Percentiles rank a stretch among this genome's conserved stretches.
These are phyloP conservation scores for Bretschneidera sinensis DNA, from an alignment of 345 rosid genomes.

Conservation along the genomic window DNA sequence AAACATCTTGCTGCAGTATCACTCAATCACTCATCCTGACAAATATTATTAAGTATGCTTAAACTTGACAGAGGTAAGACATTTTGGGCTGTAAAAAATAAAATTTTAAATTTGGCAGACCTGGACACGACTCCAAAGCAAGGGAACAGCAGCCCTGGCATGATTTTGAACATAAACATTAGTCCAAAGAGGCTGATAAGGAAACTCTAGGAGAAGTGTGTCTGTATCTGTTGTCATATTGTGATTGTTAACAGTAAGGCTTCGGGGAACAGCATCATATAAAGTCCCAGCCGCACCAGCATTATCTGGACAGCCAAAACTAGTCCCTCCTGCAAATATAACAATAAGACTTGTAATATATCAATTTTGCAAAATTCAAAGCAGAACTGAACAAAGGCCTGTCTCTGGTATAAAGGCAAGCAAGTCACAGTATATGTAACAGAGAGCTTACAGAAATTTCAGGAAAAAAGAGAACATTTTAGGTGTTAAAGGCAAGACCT, in stretches of 20 bases:
- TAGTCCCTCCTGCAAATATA: conserved; percentile 68
- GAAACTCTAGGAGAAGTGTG: conserved; percentile 92
- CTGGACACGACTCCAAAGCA: conserved; percentile 99
- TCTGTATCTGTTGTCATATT: conserved; percentile 86
- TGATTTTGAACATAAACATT: conserved; percentile 79
- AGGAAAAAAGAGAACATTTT: no score
- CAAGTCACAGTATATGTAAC: no score
- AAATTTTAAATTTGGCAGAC: conserved; percentile 32
- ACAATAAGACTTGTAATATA: neutral
- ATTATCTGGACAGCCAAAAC: conserved; percentile 75
- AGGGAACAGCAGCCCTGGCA: conserved; percentile 93
- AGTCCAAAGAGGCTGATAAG: conserved; percentile 91
- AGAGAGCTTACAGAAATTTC: no score
- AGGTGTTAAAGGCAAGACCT: no score
- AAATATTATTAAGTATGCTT: neutral
- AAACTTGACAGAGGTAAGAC: neutral
- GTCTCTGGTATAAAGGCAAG: neutral
- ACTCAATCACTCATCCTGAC: no score
- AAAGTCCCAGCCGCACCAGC: conserved; percentile 98
- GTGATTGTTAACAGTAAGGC: conserved; percentile 82
- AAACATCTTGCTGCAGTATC: no score
- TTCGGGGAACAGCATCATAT: conserved; percentile 93
- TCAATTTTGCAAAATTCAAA: neutral
- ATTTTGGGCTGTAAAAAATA: neutral
- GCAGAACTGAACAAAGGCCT: neutral